Evolutionary conservation across 2,329 filamentous ascomycete species (phyloP).

Genomic region (Teratosphaeria pseudoeucalypti): DNA sequence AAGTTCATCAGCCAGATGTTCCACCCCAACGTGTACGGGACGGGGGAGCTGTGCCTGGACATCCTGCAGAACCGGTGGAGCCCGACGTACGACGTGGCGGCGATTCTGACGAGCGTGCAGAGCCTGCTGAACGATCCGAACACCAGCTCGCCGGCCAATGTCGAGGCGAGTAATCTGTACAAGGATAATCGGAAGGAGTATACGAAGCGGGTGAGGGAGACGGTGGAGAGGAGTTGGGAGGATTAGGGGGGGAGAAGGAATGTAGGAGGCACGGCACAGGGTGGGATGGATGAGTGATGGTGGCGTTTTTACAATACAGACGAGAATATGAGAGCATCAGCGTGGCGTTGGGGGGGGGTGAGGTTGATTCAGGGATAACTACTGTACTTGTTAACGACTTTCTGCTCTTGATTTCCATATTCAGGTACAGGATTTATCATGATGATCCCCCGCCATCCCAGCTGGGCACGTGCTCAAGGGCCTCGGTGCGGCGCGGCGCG

Average conservation of each 20-base stretch:
- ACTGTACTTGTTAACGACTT: no score
- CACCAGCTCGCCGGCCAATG: slow-evolving; percentile 94
- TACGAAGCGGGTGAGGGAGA: slow-evolving; percentile 86
- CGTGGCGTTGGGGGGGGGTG: background rate
- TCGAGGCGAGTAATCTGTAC: slow-evolving; percentile 95
- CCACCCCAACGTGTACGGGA: slow-evolving; percentile 96
- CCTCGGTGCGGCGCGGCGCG: background rate
- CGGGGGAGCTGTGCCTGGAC: slow-evolving; percentile 89
- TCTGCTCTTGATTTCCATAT: no score
- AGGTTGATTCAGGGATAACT: no score
- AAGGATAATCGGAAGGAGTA: slow-evolving; percentile 98
- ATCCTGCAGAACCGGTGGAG: slow-evolving; percentile 98
- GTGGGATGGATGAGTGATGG: background rate
- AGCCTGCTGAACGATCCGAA: slow-evolving; percentile 97
- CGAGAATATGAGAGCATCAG: background rate
- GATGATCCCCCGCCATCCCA: background rate
- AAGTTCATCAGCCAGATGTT: slow-evolving; percentile 99
- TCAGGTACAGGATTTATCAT: no score
- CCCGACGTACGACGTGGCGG: slow-evolving; percentile 95
- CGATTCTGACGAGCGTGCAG: slow-evolving; percentile 93
- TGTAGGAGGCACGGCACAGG: background rate
- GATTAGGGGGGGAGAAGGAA: slow-evolving; percentile 46
- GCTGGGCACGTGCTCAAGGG: background rate
- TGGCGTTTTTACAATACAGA: background rate
- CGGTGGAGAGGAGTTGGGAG: slow-evolving; percentile 99